Evolutionary conservation across 768 basidiomycete species (phyloP), one percentile per base, ranked within the genome.

Genomic region (Rhizopogon vulgaris): DNA sequence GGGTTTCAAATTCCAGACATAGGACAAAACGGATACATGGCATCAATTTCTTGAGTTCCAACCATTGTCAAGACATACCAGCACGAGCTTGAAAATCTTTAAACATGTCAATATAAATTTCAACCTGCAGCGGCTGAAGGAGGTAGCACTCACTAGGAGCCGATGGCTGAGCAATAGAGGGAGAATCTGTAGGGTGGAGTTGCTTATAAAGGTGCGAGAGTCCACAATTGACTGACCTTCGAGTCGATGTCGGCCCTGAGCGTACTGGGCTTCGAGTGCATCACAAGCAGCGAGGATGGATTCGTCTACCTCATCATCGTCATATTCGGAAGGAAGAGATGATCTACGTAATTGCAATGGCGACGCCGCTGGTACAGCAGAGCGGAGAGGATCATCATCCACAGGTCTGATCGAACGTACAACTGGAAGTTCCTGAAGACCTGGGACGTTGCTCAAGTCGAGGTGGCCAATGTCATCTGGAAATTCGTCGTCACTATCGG

Each of bases 401-500:
- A 48, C 41, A 52, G 39, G 15, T 27, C 10, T 9, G 38, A 37
- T 41, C 22, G 10, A 34, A 41, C 27, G 17, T 12, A 49, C n/a
- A 6, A 46, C 55, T 22, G 54, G 57, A 24, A 36, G 40, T n/a
- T 36, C 38, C 50, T 66, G 61, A 27, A 71, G 63, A 48, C 49
- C 68, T 8, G 73, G 65, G 18, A 72, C 51, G 10, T 52, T 71
- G 25, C 79, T 71, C 53, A 75, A 78, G 55, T 76, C 71, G 18
- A 81, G 41, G 14, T 73, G 74, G 3, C 73, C 73, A 52, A 83
- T 78, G 22, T 77, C 75, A 58, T 84, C 83, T 0, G 74, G 75
- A 52, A 78, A 86, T 50, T 82, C 76, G 58, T 84, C 79, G n/a
- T 69, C 69, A 1, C 58, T 60, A 30, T 59, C 59, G 1, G 27